Percentiles rank a stretch among this genome's conserved stretches.
phyloP scores from a whole-genome alignment of 1,284 basidiomycete genomes.

The Tilletia horrida region DNA sequence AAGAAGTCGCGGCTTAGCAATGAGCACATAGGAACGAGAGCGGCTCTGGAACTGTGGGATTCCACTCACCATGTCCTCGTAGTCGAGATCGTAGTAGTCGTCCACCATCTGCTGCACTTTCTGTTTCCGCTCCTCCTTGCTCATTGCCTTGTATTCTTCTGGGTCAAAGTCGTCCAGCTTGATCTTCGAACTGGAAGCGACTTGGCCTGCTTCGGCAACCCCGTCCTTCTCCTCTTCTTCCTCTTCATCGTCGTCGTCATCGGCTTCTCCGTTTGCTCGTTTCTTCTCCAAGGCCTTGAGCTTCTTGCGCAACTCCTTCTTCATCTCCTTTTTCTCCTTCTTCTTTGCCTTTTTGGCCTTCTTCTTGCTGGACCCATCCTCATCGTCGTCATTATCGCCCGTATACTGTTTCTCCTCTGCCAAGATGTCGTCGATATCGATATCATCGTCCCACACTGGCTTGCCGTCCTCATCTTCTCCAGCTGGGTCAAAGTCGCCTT shows the following conservation, averaged over 20 bases:
- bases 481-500: conserved; percentile 27
- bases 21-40: too few species aligned
- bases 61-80: conserved; percentile 86
- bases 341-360: conserved; percentile 63
- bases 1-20: too few species aligned
- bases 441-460: conserved; percentile 83
- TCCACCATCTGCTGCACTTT: conserved; percentile 81
- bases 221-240: conserved; percentile 49
- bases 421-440: conserved; percentile 71
- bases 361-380: conserved; percentile 58
- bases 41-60: not conserved
- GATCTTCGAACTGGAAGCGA: not conserved
- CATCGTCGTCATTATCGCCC: conserved; percentile 56
- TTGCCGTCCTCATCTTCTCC: conserved; percentile 62
- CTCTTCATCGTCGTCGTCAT: conserved; percentile 26
- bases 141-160: not conserved
- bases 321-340: conserved; percentile 70
- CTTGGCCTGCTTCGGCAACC: conserved; percentile 30
- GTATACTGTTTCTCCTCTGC: conserved; percentile 55
- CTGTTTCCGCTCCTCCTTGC: conserved; percentile 39
- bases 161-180: not conserved
- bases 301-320: conserved; percentile 60
- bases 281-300: conserved; percentile 33
- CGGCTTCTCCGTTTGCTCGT: conserved; percentile 27
- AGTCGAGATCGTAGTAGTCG: conserved; percentile 82